phyloP scores from a whole-genome alignment of 148 eudicot species.

The Dysphania ambrosioides region DNA sequence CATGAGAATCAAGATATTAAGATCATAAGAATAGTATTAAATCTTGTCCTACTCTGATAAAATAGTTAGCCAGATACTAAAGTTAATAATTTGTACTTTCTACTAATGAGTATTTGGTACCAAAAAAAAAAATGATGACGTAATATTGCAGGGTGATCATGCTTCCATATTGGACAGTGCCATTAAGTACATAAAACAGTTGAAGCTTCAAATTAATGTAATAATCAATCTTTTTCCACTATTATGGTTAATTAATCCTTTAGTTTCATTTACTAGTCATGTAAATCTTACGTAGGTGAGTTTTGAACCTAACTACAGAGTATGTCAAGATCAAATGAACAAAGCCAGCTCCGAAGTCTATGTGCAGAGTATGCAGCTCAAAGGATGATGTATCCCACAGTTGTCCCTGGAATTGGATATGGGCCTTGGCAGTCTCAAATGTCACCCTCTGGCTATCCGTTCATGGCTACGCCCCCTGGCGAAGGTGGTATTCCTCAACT shows the following conservation, averaged over 20 bases:
- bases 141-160: conserved; percentile 13
- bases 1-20: too few species aligned
- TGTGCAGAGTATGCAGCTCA: neutral
- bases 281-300: too few species aligned
- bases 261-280: neutral
- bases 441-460: neutral
- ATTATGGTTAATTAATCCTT: neutral
- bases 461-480: neutral
- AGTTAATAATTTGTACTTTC: too few species aligned
- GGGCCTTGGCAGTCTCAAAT: conserved; percentile 5
- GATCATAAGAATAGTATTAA: too few species aligned
- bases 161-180: conserved; percentile 19
- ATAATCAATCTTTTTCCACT: neutral
- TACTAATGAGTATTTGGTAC: too few species aligned
- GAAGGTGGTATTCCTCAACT: neutral
- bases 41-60: too few species aligned
- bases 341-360: neutral
- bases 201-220: conserved; percentile 18
- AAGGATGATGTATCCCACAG: neutral
- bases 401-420: neutral
- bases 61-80: too few species aligned
- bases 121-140: too few species aligned
- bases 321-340: conserved; percentile 11
- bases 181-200: conserved; percentile 17
- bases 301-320: too few species aligned